Conservation (phyloP, 495 filamentous ascomycete species). For the Venustampulla echinocandica region DNA sequence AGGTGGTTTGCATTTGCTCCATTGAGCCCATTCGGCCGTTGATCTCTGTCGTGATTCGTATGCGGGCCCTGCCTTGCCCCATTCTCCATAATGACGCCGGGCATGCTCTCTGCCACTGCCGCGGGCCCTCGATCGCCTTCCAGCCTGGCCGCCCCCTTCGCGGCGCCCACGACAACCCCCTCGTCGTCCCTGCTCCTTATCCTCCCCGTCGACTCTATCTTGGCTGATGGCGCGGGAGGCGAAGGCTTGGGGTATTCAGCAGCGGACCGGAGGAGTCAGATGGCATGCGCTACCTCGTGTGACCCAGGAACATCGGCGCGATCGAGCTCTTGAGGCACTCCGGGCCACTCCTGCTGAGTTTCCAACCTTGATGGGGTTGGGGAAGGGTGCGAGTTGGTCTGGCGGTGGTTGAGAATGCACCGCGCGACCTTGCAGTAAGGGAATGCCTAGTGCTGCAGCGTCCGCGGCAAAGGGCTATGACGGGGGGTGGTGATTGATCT, state of each 20-base stretch:
- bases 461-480: neutral
- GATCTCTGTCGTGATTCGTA: slow-evolving; percentile 42
- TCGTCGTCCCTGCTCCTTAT: slow-evolving; percentile 8
- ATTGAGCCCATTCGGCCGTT: slow-evolving; percentile 31
- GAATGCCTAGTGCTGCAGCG: neutral
- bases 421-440: slow-evolving; percentile 23
- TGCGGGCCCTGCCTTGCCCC: slow-evolving; percentile 35
- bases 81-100: slow-evolving; percentile 44
- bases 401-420: slow-evolving; percentile 16
- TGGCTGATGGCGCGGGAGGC: slow-evolving; percentile 17
- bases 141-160: slow-evolving; percentile 12
- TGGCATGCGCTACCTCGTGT: slow-evolving; percentile 23
- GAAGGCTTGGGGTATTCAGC: slow-evolving; percentile 1
- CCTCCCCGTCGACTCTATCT: slow-evolving; percentile 25
- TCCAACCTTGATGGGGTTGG: neutral
- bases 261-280: slow-evolving; percentile 6
- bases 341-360: neutral
- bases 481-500: neutral
- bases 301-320: slow-evolving; percentile 17
- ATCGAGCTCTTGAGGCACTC: neutral
- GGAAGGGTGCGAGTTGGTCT: slow-evolving; percentile 7
- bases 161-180: slow-evolving; percentile 15
- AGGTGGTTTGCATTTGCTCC: slow-evolving; percentile 9
- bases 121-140: slow-evolving; percentile 10
- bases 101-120: slow-evolving; percentile 28